phyloP scores from a whole-genome alignment of 2,329 filamentous ascomycete genomes.

The Apiospora pterosperma region DNA sequence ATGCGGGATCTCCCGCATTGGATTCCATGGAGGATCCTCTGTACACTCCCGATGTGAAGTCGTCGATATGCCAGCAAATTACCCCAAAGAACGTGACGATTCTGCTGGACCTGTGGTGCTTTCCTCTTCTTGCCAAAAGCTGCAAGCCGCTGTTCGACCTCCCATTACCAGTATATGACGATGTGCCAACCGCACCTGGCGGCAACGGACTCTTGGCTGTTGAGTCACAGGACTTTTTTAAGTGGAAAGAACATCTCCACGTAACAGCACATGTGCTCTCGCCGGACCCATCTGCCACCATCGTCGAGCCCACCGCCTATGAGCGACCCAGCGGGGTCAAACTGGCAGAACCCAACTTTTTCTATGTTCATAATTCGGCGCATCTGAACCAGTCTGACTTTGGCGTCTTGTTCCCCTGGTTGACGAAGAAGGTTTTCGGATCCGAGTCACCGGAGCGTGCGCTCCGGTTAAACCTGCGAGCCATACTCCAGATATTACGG shows the following conservation, averaged over 20 bases:
- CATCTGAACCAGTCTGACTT: conserved; percentile 85
- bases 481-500: conserved; percentile 54
- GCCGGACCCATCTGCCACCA: conserved; percentile 43
- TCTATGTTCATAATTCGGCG: conserved; percentile 70
- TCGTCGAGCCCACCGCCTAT: conserved; percentile 38
- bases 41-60: conserved; percentile 54
- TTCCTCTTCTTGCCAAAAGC: conserved; percentile 63
- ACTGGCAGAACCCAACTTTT: conserved; percentile 61
- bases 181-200: conserved; percentile 35
- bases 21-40: conserved; percentile 52
- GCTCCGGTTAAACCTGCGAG: conserved; percentile 56
- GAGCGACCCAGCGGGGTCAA: conserved; percentile 39
- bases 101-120: conserved; percentile 78
- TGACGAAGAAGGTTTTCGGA: conserved; percentile 56
- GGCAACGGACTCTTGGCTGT: conserved; percentile 64
- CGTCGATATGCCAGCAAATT: conserved; percentile 61
- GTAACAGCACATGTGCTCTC: conserved; percentile 65
- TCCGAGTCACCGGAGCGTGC: conserved; percentile 56
- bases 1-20: conserved; percentile 48
- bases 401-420: conserved; percentile 74
- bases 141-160: conserved; percentile 65
- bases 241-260: conserved; percentile 71
- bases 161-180: conserved; percentile 67
- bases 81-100: conserved; percentile 63
- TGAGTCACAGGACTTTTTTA: conserved; percentile 73